Conservation (phyloP, 768 basidiomycete species). For the Lentinula sp. region DNA sequence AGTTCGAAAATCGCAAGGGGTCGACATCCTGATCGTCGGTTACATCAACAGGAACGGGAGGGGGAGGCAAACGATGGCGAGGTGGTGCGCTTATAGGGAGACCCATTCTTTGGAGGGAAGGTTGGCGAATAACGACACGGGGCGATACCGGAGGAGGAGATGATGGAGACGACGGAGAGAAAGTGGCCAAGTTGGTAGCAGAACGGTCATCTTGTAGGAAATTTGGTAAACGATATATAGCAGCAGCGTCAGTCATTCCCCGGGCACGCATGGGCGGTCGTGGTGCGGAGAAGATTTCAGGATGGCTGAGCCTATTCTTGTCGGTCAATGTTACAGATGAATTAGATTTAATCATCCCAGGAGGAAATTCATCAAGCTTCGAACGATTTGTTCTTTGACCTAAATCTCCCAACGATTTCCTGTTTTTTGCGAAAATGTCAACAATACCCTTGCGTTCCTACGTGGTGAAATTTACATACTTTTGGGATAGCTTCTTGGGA, state of each 20-base stretch:
- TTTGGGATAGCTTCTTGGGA: conserved; percentile 2
- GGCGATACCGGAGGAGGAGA: conserved; percentile 17
- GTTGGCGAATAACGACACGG: conserved; percentile 34
- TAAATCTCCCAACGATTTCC: conserved; percentile 11
- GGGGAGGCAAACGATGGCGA: conserved; percentile 38
- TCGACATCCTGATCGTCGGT: conserved; percentile 5
- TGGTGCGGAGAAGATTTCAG: conserved; percentile 20
- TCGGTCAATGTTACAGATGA: conserved; percentile 26
- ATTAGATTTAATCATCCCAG: conserved; percentile 17
- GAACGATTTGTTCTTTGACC: conserved; percentile 9
- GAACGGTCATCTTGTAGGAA: conserved; percentile 20
- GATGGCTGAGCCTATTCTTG: conserved; percentile 26
- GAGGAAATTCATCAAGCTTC: conserved; percentile 15
- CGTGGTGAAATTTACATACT: conserved; percentile 9
- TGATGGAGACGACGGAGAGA: conserved; percentile 13
- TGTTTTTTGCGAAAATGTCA: conserved; percentile 1
- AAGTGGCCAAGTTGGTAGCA: conserved; percentile 5
- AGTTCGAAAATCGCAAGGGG: conserved; percentile 10
- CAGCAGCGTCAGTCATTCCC: conserved; percentile 40
- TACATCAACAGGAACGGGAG: conserved; percentile 21
- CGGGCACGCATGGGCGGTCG: conserved; percentile 41
- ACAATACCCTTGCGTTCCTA: not conserved
- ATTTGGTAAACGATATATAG: conserved; percentile 21
- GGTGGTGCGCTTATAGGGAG: conserved; percentile 46
- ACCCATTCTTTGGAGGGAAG: conserved; percentile 35